Percentiles rank a stretch among this genome's conserved stretches.
These are phyloP conservation scores for Blastobotrys proliferans DNA, from an alignment of 1,139 yeast genomes.

Conservation along the genomic window DNA sequence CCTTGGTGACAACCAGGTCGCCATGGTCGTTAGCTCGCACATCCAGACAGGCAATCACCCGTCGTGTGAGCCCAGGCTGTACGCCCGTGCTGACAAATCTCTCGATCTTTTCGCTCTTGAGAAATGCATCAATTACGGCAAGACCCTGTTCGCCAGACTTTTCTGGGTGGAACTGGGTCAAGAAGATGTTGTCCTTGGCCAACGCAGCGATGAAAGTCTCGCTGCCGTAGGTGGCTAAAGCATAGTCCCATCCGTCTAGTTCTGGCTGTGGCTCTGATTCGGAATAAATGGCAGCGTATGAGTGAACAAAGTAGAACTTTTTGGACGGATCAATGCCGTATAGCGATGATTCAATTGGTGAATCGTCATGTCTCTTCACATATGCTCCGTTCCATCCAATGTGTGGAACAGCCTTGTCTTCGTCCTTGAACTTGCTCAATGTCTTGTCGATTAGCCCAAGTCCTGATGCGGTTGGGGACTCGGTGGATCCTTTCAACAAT, in stretches of 20 bases:
- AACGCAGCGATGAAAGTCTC: constrained; percentile 85
- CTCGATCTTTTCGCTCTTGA: constrained; percentile 43
- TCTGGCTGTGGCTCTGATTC: constrained; percentile 26
- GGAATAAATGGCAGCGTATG: constrained; percentile 68
- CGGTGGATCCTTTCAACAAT: constrained; percentile 69
- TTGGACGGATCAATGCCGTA: constrained; percentile 61
- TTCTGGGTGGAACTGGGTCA: constrained; percentile 98
- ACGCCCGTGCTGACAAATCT: constrained; percentile 7
- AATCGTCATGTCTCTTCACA: constrained; percentile 16
- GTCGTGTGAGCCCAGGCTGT: constrained; percentile 63
- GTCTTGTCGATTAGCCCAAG: constrained; percentile 47
- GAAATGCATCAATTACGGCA: constrained; percentile 64
- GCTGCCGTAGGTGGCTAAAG: constrained; percentile 68
- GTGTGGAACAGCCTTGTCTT: constrained; percentile 83
- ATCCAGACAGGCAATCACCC: constrained; percentile 92
- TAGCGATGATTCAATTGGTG: constrained; percentile 34
- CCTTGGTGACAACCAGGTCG: constrained; percentile 94
- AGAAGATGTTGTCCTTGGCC: constrained; percentile 70
- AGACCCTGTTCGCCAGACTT: constrained; percentile 91
- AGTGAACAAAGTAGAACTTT: constrained; percentile 91
- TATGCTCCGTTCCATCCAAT: constrained; percentile 84
- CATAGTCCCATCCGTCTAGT: constrained; percentile 70
- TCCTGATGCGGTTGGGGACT: constrained; percentile 62
- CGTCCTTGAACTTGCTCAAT: constrained; percentile 55
- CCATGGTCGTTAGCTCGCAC: constrained; percentile 94